Evolutionary conservation across 495 filamentous ascomycete genomes (phyloP).

Genomic region (Penicillium cinerascens): DNA sequence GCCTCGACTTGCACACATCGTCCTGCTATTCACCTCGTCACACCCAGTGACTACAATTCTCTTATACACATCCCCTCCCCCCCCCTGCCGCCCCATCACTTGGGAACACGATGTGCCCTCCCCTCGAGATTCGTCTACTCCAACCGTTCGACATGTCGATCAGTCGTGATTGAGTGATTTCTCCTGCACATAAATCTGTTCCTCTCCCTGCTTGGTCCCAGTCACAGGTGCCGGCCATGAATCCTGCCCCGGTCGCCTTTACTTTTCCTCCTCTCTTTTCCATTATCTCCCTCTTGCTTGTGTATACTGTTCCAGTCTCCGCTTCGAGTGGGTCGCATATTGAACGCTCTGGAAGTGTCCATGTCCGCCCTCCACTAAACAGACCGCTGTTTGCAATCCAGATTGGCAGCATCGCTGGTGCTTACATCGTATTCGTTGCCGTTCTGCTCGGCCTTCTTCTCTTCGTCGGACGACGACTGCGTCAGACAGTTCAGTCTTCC

Average conservation of each 20-base stretch:
- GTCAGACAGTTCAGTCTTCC: slow-evolving; percentile 50
- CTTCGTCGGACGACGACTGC: slow-evolving; percentile 57
- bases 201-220: slow-evolving; percentile 8
- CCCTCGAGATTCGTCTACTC: slow-evolving; percentile 17
- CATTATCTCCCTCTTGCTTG: slow-evolving; percentile 8
- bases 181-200: slow-evolving; percentile 17
- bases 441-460: slow-evolving; percentile 65
- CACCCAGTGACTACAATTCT: slow-evolving; percentile 23
- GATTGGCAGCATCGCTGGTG: slow-evolving; percentile 73
- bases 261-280: slow-evolving; percentile 7
- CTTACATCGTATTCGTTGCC: slow-evolving; percentile 71
- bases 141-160: slow-evolving; percentile 23
- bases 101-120: slow-evolving; percentile 20
- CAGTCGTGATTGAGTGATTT: slow-evolving; percentile 13
- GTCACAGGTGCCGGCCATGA: slow-evolving; percentile 20
- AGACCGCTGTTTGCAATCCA: slow-evolving; percentile 63
- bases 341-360: slow-evolving; percentile 10
- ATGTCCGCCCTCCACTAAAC: slow-evolving; percentile 34
- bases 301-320: slow-evolving; percentile 9
- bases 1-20: background rate
- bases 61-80: slow-evolving; percentile 25
- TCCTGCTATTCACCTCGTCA: slow-evolving; percentile 29
- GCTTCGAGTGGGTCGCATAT: slow-evolving; percentile 3
- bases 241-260: slow-evolving; percentile 6
- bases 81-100: slow-evolving; percentile 21